phyloP scores from a whole-genome alignment of 768 basidiomycete genomes.

The Xanthoconium purpureum region DNA sequence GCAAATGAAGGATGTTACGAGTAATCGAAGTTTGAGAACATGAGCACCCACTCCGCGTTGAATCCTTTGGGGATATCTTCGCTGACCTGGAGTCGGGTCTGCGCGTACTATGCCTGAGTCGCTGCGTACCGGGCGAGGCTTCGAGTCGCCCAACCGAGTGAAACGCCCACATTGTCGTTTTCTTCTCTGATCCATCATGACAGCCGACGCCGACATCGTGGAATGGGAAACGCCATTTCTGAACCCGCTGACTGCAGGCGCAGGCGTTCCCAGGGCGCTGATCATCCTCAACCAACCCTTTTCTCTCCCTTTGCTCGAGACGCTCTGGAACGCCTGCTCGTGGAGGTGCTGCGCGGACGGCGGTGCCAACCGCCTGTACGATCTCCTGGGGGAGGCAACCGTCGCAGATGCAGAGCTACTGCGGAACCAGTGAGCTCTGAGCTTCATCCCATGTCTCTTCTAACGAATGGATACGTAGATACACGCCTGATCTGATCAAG shows the following conservation, averaged over 20 bases:
- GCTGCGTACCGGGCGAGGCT: no score
- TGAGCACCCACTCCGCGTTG: no score
- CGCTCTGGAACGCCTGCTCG: conserved; percentile 51
- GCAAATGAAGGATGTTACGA: no score
- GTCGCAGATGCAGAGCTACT: not conserved
- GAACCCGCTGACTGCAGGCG: conserved; percentile 12
- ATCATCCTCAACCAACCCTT: conserved; percentile 93
- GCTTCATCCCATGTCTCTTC: not conserved
- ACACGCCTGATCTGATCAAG: conserved; percentile 81
- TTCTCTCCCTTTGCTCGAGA: conserved; percentile 53
- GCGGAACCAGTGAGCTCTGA: conserved; percentile 13
- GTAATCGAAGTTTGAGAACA: no score
- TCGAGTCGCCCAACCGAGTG: not conserved
- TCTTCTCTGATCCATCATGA: conserved; percentile 1
- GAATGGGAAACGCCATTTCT: conserved; percentile 29
- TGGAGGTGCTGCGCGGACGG: conserved; percentile 82
- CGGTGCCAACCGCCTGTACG: conserved; percentile 81
- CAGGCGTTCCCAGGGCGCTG: conserved; percentile 44
- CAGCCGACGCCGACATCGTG: not conserved
- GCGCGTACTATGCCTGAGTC: no score
- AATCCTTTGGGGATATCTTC: no score
- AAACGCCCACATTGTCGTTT: not conserved
- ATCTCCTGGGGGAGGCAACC: conserved; percentile 35
- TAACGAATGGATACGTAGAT: conserved; percentile 40
- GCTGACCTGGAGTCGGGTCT: no score